Evolutionary conservation across 805 yeast species (phyloP).

Genomic region (Myxozyma neotropica): DNA sequence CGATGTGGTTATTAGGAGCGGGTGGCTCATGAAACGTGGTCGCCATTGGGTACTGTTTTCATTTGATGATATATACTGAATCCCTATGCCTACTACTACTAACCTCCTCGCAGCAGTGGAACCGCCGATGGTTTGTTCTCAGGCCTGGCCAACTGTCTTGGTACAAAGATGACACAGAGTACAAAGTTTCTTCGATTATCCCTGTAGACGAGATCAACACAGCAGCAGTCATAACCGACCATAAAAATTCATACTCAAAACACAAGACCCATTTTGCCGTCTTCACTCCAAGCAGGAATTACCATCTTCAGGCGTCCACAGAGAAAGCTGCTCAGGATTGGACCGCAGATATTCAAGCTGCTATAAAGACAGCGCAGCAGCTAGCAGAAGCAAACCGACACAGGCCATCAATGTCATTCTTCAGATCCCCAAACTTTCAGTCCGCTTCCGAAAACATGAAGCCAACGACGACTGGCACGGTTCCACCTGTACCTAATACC

Average conservation of each 20-base stretch:
- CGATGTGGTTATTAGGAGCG: slow-evolving; percentile 34
- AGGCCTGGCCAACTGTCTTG: slow-evolving; percentile 41
- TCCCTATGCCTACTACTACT: not conserved
- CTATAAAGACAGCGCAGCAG: slow-evolving; percentile 35
- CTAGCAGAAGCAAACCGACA: not conserved
- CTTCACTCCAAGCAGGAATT: slow-evolving; percentile 40
- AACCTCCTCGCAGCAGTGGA: slow-evolving; percentile 37
- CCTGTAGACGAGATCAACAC: slow-evolving; percentile 41
- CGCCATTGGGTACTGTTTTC: slow-evolving; percentile 18
- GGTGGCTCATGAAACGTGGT: slow-evolving; percentile 41
- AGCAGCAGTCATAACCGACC: slow-evolving; percentile 39
- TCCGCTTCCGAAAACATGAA: slow-evolving; percentile 10
- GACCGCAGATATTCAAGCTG: slow-evolving; percentile 38
- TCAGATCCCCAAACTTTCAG: slow-evolving; percentile 25
- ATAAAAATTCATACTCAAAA: slow-evolving; percentile 16
- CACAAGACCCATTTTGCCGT: slow-evolving; percentile 39
- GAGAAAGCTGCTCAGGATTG: slow-evolving; percentile 39
- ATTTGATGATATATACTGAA: not conserved
- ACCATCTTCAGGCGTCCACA: slow-evolving; percentile 40
- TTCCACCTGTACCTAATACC: not conserved
- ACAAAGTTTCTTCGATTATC: slow-evolving; percentile 41
- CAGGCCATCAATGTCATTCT: slow-evolving; percentile 11
- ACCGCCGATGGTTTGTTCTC: slow-evolving; percentile 44
- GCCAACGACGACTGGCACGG: not conserved
- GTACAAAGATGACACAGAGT: slow-evolving; percentile 44